Evolutionary conservation across 2,329 filamentous ascomycete genomes (phyloP).

Genomic region (Keithomyces neogunnii): DNA sequence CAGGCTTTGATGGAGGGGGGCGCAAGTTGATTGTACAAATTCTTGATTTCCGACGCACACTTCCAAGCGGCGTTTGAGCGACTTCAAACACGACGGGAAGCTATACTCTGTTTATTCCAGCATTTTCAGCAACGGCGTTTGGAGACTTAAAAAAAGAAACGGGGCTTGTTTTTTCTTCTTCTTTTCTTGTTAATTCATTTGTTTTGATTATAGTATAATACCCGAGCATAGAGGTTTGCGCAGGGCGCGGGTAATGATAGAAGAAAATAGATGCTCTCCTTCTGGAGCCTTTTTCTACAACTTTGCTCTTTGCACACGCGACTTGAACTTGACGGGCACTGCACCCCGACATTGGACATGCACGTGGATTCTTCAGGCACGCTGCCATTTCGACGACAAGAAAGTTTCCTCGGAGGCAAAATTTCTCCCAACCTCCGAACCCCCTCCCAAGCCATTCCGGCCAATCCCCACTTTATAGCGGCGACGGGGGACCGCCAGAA

Average conservation of each 20-base stretch:
- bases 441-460: neutral
- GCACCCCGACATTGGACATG: too few relatives aligned
- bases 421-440: too few relatives aligned
- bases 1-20: neutral
- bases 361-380: too few relatives aligned
- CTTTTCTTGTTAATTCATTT: neutral
- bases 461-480: neutral
- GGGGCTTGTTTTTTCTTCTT: neutral
- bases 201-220: neutral
- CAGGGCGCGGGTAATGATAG: constrained; percentile 2
- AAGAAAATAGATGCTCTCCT: constrained; percentile 3
- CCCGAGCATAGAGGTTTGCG: constrained; percentile 1
- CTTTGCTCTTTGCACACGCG: too few relatives aligned
- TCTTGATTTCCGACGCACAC: neutral
- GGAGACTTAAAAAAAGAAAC: neutral
- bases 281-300: neutral
- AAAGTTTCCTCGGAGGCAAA: too few relatives aligned
- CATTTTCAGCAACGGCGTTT: constrained; percentile 5
- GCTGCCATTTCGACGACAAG: too few relatives aligned
- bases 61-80: too few relatives aligned
- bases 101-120: neutral
- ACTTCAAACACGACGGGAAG: too few relatives aligned
- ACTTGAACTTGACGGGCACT: too few relatives aligned
- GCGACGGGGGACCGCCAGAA: neutral
- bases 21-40: neutral